Percentiles rank a stretch among this genome's conserved stretches.
Conservation (phyloP, 345 rosid species). For the Ricinus communis region DNA sequence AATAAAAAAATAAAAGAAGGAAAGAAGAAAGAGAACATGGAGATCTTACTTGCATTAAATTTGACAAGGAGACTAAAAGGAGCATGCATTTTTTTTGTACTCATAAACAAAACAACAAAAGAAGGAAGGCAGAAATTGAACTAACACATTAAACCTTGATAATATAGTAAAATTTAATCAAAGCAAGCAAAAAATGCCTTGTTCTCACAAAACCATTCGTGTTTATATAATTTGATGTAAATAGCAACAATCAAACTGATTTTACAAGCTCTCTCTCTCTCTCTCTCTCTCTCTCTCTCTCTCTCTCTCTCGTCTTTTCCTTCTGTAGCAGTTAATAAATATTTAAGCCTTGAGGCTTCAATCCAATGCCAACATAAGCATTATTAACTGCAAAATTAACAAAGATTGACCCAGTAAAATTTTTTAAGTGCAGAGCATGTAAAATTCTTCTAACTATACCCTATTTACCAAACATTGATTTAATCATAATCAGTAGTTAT, state of each 20-base stretch:
- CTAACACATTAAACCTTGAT: background rate
- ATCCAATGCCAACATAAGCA: background rate
- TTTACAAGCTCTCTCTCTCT: background rate
- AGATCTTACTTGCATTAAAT: no score
- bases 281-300: background rate
- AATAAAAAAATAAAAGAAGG: no score
- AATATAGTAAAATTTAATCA: background rate
- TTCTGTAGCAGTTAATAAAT: background rate
- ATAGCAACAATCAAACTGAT: background rate
- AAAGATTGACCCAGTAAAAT: background rate
- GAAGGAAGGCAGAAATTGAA: background rate
- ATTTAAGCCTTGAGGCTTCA: background rate
- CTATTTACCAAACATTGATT: background rate
- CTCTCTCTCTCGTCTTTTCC: background rate
- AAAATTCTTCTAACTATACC: background rate
- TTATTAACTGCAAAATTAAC: constrained; percentile 21
- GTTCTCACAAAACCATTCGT: background rate
- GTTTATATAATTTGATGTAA: background rate
- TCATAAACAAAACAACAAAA: no score
- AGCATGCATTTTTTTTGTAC: no score
- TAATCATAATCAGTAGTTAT: no score
- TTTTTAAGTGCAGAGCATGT: no score
- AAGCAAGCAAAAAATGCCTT: background rate
- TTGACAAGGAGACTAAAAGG: no score
- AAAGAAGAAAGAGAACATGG: no score